Conservation (phyloP, 1,139 yeast genomes). For the Saccharomyces hybrid region DNA sequence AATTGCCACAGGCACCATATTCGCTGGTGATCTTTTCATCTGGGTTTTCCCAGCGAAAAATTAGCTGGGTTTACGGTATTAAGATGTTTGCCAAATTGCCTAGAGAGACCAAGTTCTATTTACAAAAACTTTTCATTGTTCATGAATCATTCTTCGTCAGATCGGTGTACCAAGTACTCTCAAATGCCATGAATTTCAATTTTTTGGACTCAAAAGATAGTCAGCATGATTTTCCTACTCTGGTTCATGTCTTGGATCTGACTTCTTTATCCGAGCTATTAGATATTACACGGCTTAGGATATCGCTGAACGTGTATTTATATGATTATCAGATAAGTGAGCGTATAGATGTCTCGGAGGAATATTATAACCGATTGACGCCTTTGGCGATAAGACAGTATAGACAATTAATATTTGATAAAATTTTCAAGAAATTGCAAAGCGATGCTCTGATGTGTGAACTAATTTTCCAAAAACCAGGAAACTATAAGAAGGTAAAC, state of each 20-base stretch:
- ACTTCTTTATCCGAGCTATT: conserved; percentile 55
- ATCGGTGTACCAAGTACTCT: conserved; percentile 65
- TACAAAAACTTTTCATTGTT: conserved; percentile 64
- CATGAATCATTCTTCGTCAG: conserved; percentile 90
- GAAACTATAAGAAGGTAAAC: conserved; percentile 44
- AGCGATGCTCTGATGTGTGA: conserved; percentile 40
- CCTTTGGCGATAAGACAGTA: conserved; percentile 31
- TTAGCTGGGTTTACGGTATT: conserved; percentile 69
- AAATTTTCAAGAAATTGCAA: conserved; percentile 42
- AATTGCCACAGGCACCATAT: conserved; percentile 50
- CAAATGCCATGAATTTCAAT: conserved; percentile 49
- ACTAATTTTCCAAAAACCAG: conserved; percentile 50
- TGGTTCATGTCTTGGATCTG: conserved; percentile 35
- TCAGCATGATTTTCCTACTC: conserved; percentile 8
- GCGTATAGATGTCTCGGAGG: conserved; percentile 31
- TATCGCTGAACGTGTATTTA: conserved; percentile 64
- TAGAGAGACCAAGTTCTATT: conserved; percentile 43
- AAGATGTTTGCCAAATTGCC: conserved; percentile 65
- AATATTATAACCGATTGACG: conserved; percentile 24
- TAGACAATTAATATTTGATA: conserved; percentile 33
- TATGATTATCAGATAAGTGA: conserved; percentile 40
- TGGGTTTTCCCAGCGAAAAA: conserved; percentile 53
- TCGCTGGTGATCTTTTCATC: conserved; percentile 69
- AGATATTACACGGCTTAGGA: conserved; percentile 69
- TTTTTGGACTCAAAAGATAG: conserved; percentile 23